Evolutionary conservation across 2,329 filamentous ascomycete species (phyloP), one percentile per base, ranked within the genome.

Genomic region (Pseudocercospora eumusae): DNA sequence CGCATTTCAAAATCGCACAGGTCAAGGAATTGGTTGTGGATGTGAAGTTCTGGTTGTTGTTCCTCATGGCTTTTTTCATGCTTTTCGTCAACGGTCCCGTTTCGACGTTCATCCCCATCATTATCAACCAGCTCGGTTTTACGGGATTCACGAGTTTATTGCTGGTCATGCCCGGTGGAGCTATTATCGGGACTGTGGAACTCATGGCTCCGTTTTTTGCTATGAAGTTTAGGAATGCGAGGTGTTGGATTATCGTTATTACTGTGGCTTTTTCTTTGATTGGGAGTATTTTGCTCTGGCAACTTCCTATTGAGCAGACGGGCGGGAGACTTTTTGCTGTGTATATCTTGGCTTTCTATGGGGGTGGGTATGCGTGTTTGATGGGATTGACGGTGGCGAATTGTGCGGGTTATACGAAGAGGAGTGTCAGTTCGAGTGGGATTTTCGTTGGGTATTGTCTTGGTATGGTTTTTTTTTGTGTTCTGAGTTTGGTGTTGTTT

Each of bases 361-460:
- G 77, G 5, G 81, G 76, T 1, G 79, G 76, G 0, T 84, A 84
- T 62, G 81, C 79, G 1, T 79, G 83, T 5, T 68, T 83, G 0
- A 82, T 85, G 76, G 80, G 80, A 0, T 68, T 83, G 5, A 76
- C 79, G 50, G 77, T 81, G 45, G 80, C 81, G 25, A 83, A 84
- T 63, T 82, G 79, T 10, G 80, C 82, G 0, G 82, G 82, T 1
- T 83, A 83, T 57, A 83, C 82, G 0, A 83, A 84, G 70, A 73
- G 80, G 1, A 78, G 78, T 1, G 72, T 83, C 0, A 78, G 78
- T 1, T 80, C 79, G 0, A 81, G 80, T 1, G 81, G 81, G 0
- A 73, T 83, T 5, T 83, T 81, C 56, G 77, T 83, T 20, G 82
- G 81, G 0, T 83, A 83, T 65, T 83, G 81, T 71, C 83, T 8